Evolutionary conservation across 345 rosid species (phyloP), one percentile per base, ranked within the genome.

Genomic region (Populus euphratica): DNA sequence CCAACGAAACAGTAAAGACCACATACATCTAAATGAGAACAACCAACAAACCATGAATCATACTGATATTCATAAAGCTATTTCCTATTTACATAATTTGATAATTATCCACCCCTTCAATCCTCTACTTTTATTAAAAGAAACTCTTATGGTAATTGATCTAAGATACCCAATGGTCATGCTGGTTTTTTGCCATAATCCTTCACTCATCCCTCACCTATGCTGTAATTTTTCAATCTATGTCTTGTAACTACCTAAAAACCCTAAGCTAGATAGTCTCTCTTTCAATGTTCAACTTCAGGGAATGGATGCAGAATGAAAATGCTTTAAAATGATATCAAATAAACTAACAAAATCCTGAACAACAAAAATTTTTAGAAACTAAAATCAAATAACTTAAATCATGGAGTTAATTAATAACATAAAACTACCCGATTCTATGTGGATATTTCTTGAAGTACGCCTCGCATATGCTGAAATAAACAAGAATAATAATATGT

Each of bases 401-500:
- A 59, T 67, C 33, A 36, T 31, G 11, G 17, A 27, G 14, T 49
- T 23, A 56, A 41, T 11, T 3, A 25, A 64, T 33, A 6, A 69
- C 33, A 39, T 17, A 64, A 73, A 66, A 81, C 82, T 90, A 93
- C 97, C 99, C 93, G 20, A 90, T 92, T 87, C 90, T 90, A 70
- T 84, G 72, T 52, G 98, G 93, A 73, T 92, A 82, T 67, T 96
- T 93, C 89, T 89, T 88, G 90, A 91, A 91, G 85, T 96, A 96
- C 20, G 99, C 91, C 85, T 96, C 99, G 49, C 97, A 96, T 72
- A 96, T 92, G 82, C 98, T 96, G 98, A 54, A 63, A 75, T 47
- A 66, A 79, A 77, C 66, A 70, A 68, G 20, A 36, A 69, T 11
- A 73, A 82, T 50, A 8, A 21, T 43, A 74, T 39, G 65, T 76